Conservation (phyloP, 352 stramenopile species). For the Elongisporangium anandrum region DNA sequence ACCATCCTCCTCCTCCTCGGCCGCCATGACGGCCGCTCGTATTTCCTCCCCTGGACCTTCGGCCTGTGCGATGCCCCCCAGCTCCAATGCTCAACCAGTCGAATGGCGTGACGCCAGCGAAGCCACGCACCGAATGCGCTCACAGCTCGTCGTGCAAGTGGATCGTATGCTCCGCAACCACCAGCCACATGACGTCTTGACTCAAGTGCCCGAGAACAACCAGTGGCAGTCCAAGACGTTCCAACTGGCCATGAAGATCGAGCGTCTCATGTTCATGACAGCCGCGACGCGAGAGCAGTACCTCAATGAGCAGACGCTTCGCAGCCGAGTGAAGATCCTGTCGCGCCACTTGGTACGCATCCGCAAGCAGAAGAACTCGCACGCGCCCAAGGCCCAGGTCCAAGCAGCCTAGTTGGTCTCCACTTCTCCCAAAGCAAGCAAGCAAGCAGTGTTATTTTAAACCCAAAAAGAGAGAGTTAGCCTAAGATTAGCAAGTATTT, state of each 20-base stretch:
- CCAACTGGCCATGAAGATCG: conserved; percentile 54
- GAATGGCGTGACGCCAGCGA: conserved; percentile 24
- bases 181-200: conserved; percentile 51
- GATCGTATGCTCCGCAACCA: conserved; percentile 55
- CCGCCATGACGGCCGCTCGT: not conserved
- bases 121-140: conserved; percentile 32
- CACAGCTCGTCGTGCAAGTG: conserved; percentile 37
- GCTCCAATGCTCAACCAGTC: not conserved
- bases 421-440: not conserved
- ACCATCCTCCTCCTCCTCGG: not conserved
- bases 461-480: not conserved
- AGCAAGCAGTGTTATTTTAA: not conserved
- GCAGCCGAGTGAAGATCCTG: conserved; percentile 39
- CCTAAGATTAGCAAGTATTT: not conserved
- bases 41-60: not conserved
- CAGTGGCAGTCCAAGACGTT: conserved; percentile 63
- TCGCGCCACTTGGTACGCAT: conserved; percentile 46
- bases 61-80: not conserved
- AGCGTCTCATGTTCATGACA: conserved; percentile 52
- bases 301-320: conserved; percentile 45
- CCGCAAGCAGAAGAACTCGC: conserved; percentile 47
- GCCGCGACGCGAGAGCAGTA: conserved; percentile 48
- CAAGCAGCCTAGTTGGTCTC: not conserved
- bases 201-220: conserved; percentile 47
- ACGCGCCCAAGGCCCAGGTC: not conserved